Conservation (phyloP, 2,329 filamentous ascomycete genomes). For the Periglandula ipomoeae region DNA sequence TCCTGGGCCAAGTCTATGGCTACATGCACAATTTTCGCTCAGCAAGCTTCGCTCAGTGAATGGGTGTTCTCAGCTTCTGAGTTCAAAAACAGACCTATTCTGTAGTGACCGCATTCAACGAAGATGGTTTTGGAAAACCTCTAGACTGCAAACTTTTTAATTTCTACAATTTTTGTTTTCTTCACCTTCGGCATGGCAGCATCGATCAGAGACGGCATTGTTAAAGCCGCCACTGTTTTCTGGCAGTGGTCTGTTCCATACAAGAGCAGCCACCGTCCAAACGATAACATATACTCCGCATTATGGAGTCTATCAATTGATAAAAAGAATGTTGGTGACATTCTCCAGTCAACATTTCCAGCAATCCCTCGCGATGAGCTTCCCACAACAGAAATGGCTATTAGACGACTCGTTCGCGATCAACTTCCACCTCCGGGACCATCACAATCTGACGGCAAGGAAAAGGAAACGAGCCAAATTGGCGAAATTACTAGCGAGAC, state of each 20-base stretch:
- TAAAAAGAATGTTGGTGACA: neutral
- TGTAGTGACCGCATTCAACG: too few relatives aligned
- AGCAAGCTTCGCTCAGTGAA: too few relatives aligned
- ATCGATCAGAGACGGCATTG: neutral
- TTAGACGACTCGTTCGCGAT: conserved; percentile 8
- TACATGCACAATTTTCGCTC: too few relatives aligned
- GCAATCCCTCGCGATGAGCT: conserved; percentile 5
- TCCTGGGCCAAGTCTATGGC: too few relatives aligned
- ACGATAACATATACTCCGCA: conserved; percentile 9
- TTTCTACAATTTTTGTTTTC: too few relatives aligned
- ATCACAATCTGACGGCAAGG: neutral
- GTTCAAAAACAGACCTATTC: too few relatives aligned
- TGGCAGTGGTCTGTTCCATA: conserved; percentile 14
- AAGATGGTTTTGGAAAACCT: too few relatives aligned
- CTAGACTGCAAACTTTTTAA: too few relatives aligned
- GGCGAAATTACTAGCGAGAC: neutral
- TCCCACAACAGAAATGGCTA: conserved; percentile 8
- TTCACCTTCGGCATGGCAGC: neutral
- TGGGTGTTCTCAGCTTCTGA: too few relatives aligned
- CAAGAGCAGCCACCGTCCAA: conserved; percentile 11
- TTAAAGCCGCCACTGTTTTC: neutral
- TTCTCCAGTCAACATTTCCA: conserved; percentile 7
- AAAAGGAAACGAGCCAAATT: neutral
- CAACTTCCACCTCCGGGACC: neutral
- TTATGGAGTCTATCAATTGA: conserved; percentile 8